Evolutionary conservation across 352 stramenopile genomes (phyloP), one percentile per base, ranked within the genome.

Genomic region (Phytophthora pluvialis): DNA sequence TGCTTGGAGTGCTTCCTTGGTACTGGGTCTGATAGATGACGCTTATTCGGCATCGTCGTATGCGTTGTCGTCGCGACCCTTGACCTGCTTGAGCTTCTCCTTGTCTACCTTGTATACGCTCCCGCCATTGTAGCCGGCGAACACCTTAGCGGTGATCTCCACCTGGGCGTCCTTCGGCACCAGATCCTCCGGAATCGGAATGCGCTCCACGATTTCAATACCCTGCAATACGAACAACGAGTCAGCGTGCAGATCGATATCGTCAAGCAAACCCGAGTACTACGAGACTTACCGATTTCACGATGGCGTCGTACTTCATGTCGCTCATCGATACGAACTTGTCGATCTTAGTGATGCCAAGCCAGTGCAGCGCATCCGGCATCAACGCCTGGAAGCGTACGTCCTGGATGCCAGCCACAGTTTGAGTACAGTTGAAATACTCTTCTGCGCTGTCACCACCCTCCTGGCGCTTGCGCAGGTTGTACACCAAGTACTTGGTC

Each of bases 301-400:
- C 93, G 69, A 99, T 99, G 36, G 98, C 98, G 67, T 99, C 95
- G 85, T 99, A 99, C 74, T 99, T 99, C 98, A 99, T 99, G 83
- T 99, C 97, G 66, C 89, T 98, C 98, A 99, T 99, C 47, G 91
- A 98, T 44, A 98, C 92, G 53, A 98, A 98, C 60, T 91, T 86
- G 81, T 98, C 89, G 57, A 97, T 96, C 75, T 94, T 96, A 13
- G 78, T 97, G 64, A 97, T 98, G 49, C 98, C 98, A 21, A 99
- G 87, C 91, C 98, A 99, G 77, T 99, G 97, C n/a, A 99, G 78
- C 1, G 96, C 93, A 83, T 99, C 98, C 3, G 98, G 98, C 98
- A 99, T 99, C 21, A 99, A 74, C 3, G 97, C 96, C 77, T 99
- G 98, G 75, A 99, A 99, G 28, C 97, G 89, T 35, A 98, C 98